Base-by-base conservation (phyloP, 2,329 filamentous ascomycete species). In the Cladosporium sp. region DNA sequence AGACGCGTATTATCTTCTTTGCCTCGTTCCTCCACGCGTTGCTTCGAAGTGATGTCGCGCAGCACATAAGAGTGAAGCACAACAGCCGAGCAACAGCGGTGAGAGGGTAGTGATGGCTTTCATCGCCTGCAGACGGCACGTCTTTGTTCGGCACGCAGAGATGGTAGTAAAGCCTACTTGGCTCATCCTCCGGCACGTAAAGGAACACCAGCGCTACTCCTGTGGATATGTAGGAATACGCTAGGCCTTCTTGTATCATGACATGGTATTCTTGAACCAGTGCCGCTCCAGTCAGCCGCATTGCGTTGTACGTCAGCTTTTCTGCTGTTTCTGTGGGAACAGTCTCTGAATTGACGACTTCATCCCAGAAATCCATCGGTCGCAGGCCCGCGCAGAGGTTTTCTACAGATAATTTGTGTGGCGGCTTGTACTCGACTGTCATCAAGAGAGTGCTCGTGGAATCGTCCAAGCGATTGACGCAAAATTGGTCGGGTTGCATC, bases 161-260 rank as follows among this genome's bases (percentile, higher is more conserved):
- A 54, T 61, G 59, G 54, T 67, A 66, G 53, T 63, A 63, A 1
- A 35, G 33, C 9, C 4, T 35, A 35, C 4, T 35, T 9, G 33
- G 33, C 5, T 35, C 33, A 4, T 35, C 5, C 9, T 35, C 33
- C 10, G 33, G 33, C 33, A 35, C 33, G 9, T 10, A 35, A 35
- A 35, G 59, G 13, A 58, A 56, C 3, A 67, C 58, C 9, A 54
- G 32, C 0, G 49, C 54, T 2, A 63, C 31, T 2, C 63, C 60
- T 43, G 56, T 63, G 1, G 61, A 61, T 37, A 68, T 14, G 48
- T 60, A 66, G 13, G 62, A 64, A 45, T 62, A 63, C 45, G 61
- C 59, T 10, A 65, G 57, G 2, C 63, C 61, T 49, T 65, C 58
- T 49, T 63, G 38, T 37, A 67, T 61, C 58, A 66, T 68, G 2